Percentiles rank a stretch among this genome's conserved stretches.
phyloP scores from a whole-genome alignment of 106 monocot species.

The Allium fistulosum region DNA sequence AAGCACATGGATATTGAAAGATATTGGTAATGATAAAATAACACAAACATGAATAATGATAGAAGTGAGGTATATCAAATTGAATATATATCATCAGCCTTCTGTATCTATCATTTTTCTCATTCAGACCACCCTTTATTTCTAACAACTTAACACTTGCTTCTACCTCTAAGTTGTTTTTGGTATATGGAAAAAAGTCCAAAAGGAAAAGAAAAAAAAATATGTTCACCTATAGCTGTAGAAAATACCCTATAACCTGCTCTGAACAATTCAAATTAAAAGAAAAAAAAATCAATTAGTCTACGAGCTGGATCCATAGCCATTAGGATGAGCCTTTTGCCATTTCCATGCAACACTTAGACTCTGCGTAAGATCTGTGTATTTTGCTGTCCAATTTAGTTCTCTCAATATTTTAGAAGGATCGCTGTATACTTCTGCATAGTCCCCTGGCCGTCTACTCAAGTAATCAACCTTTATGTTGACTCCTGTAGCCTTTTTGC shows the following conservation, averaged over 20 bases:
- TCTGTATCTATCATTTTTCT: too few species aligned
- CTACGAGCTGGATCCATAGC: conserved; percentile 9
- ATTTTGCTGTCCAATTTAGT: conserved; percentile 32
- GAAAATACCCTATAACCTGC: background rate
- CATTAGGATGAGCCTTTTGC: conserved; percentile 34
- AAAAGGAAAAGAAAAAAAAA: too few species aligned
- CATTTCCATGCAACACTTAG: conserved; percentile 33
- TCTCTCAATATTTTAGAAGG: conserved; percentile 30
- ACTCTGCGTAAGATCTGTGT: conserved; percentile 31
- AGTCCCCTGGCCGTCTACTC: conserved; percentile 32
- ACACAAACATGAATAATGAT: too few species aligned
- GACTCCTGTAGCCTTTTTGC: conserved; percentile 37
- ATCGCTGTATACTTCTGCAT: conserved; percentile 41
- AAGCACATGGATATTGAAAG: too few species aligned
- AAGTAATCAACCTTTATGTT: conserved; percentile 29
- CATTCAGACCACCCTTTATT: too few species aligned
- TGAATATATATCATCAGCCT: too few species aligned
- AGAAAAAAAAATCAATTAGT: background rate
- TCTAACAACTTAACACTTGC: too few species aligned
- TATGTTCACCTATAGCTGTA: background rate
- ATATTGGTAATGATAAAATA: too few species aligned
- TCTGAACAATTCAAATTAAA: background rate
- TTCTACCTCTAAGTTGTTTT: too few species aligned
- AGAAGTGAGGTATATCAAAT: too few species aligned
- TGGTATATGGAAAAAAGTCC: too few species aligned